A percentile compares a stretch with the other conserved stretches of the same genome.
Evolutionary conservation across 768 basidiomycete genomes (phyloP).

Genomic region (Mycena leptocephala): DNA sequence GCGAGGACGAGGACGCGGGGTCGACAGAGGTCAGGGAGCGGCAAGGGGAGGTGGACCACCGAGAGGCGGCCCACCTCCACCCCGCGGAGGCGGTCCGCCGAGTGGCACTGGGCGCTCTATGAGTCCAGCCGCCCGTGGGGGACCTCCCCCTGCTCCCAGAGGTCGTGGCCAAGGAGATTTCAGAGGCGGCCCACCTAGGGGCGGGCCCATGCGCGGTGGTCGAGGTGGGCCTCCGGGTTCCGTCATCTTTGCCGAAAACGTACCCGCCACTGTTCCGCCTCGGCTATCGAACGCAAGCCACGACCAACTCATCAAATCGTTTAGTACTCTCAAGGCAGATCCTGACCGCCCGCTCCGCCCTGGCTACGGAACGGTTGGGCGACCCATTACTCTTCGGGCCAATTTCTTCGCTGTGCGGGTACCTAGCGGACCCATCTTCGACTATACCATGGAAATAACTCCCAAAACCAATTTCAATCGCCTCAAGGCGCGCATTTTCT

Average conservation of each 20-base stretch:
- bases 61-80: not conserved
- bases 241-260: slow-evolving; percentile 56
- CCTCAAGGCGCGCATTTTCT: slow-evolving; percentile 67
- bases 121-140: slow-evolving; percentile 4
- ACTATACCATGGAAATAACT: slow-evolving; percentile 69
- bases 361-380: slow-evolving; percentile 70
- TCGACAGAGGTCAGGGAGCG: slow-evolving; percentile 14
- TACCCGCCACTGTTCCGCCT: slow-evolving; percentile 53
- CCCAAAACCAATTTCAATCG: slow-evolving; percentile 63
- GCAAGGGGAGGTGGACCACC: not conserved
- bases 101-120: not conserved
- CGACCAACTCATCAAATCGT: slow-evolving; percentile 56
- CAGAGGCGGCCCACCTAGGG: slow-evolving; percentile 30
- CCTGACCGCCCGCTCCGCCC: slow-evolving; percentile 67
- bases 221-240: slow-evolving; percentile 48
- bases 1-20: slow-evolving; percentile 22
- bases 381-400: slow-evolving; percentile 65
- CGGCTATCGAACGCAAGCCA: slow-evolving; percentile 53
- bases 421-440: slow-evolving; percentile 65
- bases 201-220: slow-evolving; percentile 34
- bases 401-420: slow-evolving; percentile 75
- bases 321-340: slow-evolving; percentile 50
- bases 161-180: slow-evolving; percentile 15
- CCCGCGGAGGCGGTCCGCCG: slow-evolving; percentile 13
- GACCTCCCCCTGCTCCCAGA: slow-evolving; percentile 14